These are phyloP conservation scores for Discostella pseudostelligera DNA, from an alignment of 108 stramenopile species.

Conservation along the genomic window DNA sequence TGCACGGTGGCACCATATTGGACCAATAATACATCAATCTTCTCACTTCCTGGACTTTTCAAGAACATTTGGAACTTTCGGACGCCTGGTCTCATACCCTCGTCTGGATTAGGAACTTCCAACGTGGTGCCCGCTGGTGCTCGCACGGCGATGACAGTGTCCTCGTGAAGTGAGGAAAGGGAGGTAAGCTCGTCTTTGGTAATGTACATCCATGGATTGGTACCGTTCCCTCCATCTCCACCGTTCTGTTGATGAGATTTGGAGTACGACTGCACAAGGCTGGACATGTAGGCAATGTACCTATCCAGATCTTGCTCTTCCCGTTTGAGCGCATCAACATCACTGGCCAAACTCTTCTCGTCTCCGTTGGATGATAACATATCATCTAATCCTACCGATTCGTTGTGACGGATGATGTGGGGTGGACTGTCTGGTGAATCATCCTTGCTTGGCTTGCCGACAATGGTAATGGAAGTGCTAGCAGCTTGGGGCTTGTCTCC, in stretches of 20 bases:
- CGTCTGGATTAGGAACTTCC: slow-evolving; percentile 88
- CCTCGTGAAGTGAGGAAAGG: slow-evolving; percentile 54
- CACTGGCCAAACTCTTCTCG: slow-evolving; percentile 20
- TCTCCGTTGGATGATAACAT: slow-evolving; percentile 15
- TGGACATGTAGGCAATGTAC: slow-evolving; percentile 43
- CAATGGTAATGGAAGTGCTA: slow-evolving; percentile 2
- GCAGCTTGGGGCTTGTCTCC: slow-evolving; percentile 20
- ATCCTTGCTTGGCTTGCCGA: slow-evolving; percentile 6
- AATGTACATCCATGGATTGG: slow-evolving; percentile 60
- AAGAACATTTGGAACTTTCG: slow-evolving; percentile 88
- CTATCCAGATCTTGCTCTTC: slow-evolving; percentile 40
- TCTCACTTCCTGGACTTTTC: slow-evolving; percentile 55
- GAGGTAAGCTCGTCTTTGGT: slow-evolving; percentile 65
- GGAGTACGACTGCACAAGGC: slow-evolving; percentile 30
- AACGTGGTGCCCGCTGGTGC: slow-evolving; percentile 88
- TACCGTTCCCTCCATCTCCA: neutral
- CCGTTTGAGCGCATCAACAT: slow-evolving; percentile 21
- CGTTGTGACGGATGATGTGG: slow-evolving; percentile 23
- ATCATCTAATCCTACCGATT: slow-evolving; percentile 1
- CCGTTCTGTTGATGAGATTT: slow-evolving; percentile 5
- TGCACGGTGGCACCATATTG: slow-evolving; percentile 31
- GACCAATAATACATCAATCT: slow-evolving; percentile 64
- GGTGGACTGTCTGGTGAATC: slow-evolving; percentile 23
- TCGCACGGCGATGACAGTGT: slow-evolving; percentile 89
- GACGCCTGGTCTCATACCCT: slow-evolving; percentile 69